These are phyloP conservation scores for Penicillium rolfsii DNA, from an alignment of 2,329 filamentous ascomycete genomes.

Conservation along the genomic window DNA sequence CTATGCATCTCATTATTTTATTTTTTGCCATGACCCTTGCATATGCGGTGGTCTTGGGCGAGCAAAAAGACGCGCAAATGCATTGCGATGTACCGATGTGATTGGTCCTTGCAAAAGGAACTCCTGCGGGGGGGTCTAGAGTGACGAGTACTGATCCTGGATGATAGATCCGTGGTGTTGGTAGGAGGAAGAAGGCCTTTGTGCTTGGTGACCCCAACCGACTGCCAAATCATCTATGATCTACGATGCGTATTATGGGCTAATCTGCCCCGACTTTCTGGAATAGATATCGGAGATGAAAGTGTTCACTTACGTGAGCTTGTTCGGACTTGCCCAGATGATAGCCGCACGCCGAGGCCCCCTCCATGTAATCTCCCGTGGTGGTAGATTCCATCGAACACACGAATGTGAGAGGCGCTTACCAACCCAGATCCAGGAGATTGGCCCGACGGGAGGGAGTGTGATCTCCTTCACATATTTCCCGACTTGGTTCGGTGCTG, in stretches of 20 bases:
- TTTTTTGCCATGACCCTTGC: neutral
- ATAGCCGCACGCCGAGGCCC: neutral
- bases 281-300: neutral
- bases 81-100: neutral
- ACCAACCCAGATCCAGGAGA: conserved; percentile 13
- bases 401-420: conserved; percentile 21
- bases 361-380: neutral
- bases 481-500: conserved; percentile 16
- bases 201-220: neutral
- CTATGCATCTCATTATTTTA: neutral
- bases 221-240: neutral
- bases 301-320: neutral
- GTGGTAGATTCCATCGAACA: neutral
- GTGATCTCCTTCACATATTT: conserved; percentile 18
- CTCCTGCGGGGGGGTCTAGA: neutral
- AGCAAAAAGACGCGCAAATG: conserved; percentile 1
- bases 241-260: too few species aligned
- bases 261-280: neutral
- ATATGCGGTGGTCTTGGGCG: neutral
- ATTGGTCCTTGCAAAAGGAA: neutral
- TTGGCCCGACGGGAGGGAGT: conserved; percentile 10
- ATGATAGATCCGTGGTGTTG: neutral
- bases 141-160: neutral
- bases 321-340: too few species aligned
- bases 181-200: neutral